Percentiles rank a stretch among this genome's conserved stretches.
These are phyloP conservation scores for Gossypium schwendimanii DNA, from an alignment of 441 rosid species.

Conservation along the genomic window DNA sequence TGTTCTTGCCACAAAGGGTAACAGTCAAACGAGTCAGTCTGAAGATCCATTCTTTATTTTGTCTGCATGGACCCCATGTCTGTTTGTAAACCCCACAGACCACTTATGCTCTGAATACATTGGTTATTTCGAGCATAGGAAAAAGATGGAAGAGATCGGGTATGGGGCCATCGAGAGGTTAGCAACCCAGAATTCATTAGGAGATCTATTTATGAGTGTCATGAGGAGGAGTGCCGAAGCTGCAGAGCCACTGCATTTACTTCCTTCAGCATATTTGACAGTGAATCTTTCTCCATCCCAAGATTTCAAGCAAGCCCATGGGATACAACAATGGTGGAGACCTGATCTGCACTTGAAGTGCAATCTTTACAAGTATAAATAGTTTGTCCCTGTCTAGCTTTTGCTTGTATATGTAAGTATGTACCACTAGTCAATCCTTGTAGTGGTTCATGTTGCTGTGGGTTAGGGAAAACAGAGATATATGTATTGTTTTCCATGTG, in stretches of 20 bases:
- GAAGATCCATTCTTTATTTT: constrained; percentile 47
- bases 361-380: constrained; percentile 47
- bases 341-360: constrained; percentile 50
- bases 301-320: constrained; percentile 76
- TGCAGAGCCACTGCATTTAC: constrained; percentile 43
- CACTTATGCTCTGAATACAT: constrained; percentile 70
- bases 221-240: constrained; percentile 55
- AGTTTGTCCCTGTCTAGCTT: constrained; percentile 9
- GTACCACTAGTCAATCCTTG: not conserved
- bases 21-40: constrained; percentile 26
- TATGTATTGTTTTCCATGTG: not conserved
- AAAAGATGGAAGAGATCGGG: constrained; percentile 82
- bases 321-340: constrained; percentile 95
- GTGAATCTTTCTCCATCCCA: constrained; percentile 34
- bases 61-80: constrained; percentile 60
- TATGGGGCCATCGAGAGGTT: constrained; percentile 61
- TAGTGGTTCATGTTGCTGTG: not conserved
- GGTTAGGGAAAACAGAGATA: not conserved
- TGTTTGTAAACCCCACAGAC: constrained; percentile 61
- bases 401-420: not conserved
- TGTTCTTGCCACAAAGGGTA: constrained; percentile 59
- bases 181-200: constrained; percentile 66
- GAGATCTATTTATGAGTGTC: constrained; percentile 54
- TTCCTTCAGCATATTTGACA: constrained; percentile 44
- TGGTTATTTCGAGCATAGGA: constrained; percentile 84